phyloP scores from a whole-genome alignment of 78 protist genomes.

The Bodo saltans region DNA sequence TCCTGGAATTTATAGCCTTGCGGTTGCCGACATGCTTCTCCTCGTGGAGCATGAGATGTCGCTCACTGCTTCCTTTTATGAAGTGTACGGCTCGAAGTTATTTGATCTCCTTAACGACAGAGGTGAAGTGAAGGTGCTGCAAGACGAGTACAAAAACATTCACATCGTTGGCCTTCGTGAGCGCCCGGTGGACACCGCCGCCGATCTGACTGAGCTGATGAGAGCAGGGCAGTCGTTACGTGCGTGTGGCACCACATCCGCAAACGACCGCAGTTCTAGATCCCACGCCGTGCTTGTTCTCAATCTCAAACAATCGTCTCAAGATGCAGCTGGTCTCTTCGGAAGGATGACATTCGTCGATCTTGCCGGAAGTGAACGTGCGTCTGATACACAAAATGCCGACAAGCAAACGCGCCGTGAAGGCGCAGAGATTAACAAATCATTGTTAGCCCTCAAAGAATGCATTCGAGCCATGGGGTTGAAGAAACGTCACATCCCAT shows the following conservation, averaged over 20 bases:
- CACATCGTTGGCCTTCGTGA: slow-evolving; percentile 12
- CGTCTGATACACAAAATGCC: background rate
- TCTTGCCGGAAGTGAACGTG: slow-evolving; percentile 28
- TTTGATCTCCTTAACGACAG: slow-evolving; percentile 33
- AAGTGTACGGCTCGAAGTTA: slow-evolving; percentile 36
- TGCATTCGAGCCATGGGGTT: slow-evolving; percentile 44
- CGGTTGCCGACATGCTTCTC: slow-evolving; percentile 21
- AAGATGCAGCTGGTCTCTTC: background rate
- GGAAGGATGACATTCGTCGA: slow-evolving; percentile 4
- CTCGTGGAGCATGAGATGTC: slow-evolving; percentile 28
- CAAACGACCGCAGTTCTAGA: slow-evolving; percentile 56
- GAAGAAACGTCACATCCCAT: slow-evolving; percentile 44
- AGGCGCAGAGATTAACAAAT: slow-evolving; percentile 37
- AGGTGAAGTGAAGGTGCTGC: slow-evolving; percentile 13
- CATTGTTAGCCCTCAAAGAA: slow-evolving; percentile 37
- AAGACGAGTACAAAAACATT: slow-evolving; percentile 31
- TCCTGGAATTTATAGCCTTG: slow-evolving; percentile 40
- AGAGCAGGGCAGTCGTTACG: slow-evolving; percentile 4
- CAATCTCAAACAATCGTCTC: background rate
- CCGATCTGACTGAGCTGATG: slow-evolving; percentile 9
- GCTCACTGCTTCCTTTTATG: slow-evolving; percentile 21
- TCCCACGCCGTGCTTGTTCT: slow-evolving; percentile 59
- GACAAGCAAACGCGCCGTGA: slow-evolving; percentile 7
- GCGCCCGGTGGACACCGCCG: background rate
- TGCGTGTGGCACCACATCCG: slow-evolving; percentile 42